A percentile compares a stretch with the other conserved stretches of the same genome.
phyloP scores from a whole-genome alignment of 2,329 filamentous ascomycete species.

The Alternaria brassicae region DNA sequence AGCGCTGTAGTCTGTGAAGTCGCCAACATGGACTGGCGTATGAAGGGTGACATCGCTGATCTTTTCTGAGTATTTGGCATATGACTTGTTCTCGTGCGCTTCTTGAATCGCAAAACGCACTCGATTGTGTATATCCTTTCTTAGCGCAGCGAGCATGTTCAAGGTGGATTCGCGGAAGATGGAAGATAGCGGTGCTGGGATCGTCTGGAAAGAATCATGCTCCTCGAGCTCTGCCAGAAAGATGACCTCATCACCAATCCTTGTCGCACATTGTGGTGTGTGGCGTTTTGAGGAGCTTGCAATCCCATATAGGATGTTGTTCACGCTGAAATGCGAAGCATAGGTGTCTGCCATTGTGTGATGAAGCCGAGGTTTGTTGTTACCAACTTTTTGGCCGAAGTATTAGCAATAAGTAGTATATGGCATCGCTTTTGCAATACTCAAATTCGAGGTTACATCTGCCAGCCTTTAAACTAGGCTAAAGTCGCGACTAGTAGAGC shows the following conservation, averaged over 20 bases:
- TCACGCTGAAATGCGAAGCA: constrained; percentile 39
- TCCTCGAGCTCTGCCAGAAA: constrained; percentile 58
- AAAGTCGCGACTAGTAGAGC: not conserved
- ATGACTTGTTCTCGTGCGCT: constrained; percentile 34
- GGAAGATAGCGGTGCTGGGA: constrained; percentile 25
- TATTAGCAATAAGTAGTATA: not conserved
- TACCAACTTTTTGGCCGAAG: not conserved
- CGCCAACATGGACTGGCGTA: constrained; percentile 62
- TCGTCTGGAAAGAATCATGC: constrained; percentile 35
- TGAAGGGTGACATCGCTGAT: constrained; percentile 58
- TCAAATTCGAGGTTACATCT: not conserved
- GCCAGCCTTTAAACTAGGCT: not conserved
- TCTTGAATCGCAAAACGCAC: constrained; percentile 54
- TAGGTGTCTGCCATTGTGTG: constrained; percentile 29
- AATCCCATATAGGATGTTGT: constrained; percentile 45
- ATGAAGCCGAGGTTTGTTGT: not conserved
- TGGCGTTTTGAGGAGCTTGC: constrained; percentile 31
- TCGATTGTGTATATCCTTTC: constrained; percentile 47
- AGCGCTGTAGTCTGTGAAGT: constrained; percentile 67
- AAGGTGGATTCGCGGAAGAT: constrained; percentile 49
- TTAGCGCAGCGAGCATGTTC: constrained; percentile 60
- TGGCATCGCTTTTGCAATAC: not conserved
- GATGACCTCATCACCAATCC: constrained; percentile 60
- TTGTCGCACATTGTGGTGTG: constrained; percentile 57
- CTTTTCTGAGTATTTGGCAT: constrained; percentile 26